A percentile compares a stretch with the other conserved stretches of the same genome.
phyloP scores from a whole-genome alignment of 2,329 filamentous ascomycete genomes.

The Hymenoscyphus repandus region DNA sequence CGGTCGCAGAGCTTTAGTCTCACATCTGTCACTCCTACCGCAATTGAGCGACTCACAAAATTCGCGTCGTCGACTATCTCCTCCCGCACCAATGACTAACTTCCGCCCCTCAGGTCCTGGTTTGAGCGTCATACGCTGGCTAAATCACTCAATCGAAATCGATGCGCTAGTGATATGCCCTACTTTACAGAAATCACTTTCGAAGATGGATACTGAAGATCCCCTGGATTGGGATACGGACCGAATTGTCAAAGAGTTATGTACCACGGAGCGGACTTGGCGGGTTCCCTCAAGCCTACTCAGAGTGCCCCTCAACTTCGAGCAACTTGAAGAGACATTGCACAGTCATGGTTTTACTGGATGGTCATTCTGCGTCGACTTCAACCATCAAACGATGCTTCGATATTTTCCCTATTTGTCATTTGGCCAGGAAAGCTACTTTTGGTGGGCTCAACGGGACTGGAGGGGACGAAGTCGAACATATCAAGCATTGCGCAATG shows the following conservation, averaged over 20 bases:
- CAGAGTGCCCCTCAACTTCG: slow-evolving; percentile 30
- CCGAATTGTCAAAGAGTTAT: slow-evolving; percentile 62
- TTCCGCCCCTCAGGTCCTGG: slow-evolving; percentile 2
- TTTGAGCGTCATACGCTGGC: background rate
- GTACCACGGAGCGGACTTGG: slow-evolving; percentile 48
- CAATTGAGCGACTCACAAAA: too few relatives aligned
- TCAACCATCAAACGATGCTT: too few relatives aligned
- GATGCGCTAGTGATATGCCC: background rate
- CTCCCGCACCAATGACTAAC: background rate
- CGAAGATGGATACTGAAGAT: slow-evolving; percentile 44
- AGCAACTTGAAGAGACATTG: too few relatives aligned
- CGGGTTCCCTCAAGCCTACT: slow-evolving; percentile 26
- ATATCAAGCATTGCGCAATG: too few relatives aligned
- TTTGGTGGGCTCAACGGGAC: too few relatives aligned
- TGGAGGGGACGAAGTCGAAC: too few relatives aligned
- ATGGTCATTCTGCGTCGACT: too few relatives aligned
- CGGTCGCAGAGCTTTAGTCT: too few relatives aligned
- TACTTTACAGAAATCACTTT: background rate
- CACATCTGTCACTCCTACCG: too few relatives aligned
- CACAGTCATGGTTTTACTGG: too few relatives aligned
- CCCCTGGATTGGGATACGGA: slow-evolving; percentile 71
- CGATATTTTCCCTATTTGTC: too few relatives aligned
- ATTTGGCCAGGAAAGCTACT: too few relatives aligned
- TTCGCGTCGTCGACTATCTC: background rate
- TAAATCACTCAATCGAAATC: background rate